Conservation (phyloP, 2,329 filamentous ascomycete species). For the Sporothrix protearum region DNA sequence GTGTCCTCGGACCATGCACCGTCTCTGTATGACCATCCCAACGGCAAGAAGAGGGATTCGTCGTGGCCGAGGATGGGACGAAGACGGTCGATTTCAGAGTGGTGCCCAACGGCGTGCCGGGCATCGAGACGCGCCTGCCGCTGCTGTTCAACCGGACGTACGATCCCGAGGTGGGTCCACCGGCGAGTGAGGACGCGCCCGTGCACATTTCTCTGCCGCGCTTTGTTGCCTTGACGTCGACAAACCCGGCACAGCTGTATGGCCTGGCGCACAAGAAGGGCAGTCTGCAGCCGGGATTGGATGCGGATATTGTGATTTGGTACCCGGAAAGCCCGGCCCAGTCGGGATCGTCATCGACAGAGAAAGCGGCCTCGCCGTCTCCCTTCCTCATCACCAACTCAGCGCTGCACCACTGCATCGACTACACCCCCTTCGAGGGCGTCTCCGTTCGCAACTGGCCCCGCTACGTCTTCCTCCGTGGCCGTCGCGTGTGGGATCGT, state of each 20-base stretch:
- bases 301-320: slow-evolving; percentile 59
- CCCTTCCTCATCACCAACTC: slow-evolving; percentile 38
- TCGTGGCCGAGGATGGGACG: not conserved
- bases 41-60: slow-evolving; percentile 30
- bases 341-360: not conserved
- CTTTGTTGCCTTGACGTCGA: slow-evolving; percentile 53
- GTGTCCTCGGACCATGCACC: slow-evolving; percentile 50
- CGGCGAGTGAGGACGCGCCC: slow-evolving; percentile 24
- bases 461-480: slow-evolving; percentile 55
- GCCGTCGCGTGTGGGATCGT: slow-evolving; percentile 55
- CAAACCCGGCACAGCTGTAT: slow-evolving; percentile 56
- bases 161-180: slow-evolving; percentile 19
- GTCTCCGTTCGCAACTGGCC: slow-evolving; percentile 57
- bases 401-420: slow-evolving; percentile 57
- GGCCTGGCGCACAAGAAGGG: slow-evolving; percentile 51
- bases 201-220: slow-evolving; percentile 43
- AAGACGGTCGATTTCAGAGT: slow-evolving; percentile 42
- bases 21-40: slow-evolving; percentile 45
- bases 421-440: slow-evolving; percentile 62
- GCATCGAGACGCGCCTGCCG: slow-evolving; percentile 54
- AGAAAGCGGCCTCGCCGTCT: not conserved
- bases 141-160: slow-evolving; percentile 41
- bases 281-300: slow-evolving; percentile 46
- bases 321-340: slow-evolving; percentile 43
- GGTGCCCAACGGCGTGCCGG: slow-evolving; percentile 56